Evolutionary conservation across 1,284 basidiomycete genomes (phyloP).

Genomic region (Exobasidium rhododendri): DNA sequence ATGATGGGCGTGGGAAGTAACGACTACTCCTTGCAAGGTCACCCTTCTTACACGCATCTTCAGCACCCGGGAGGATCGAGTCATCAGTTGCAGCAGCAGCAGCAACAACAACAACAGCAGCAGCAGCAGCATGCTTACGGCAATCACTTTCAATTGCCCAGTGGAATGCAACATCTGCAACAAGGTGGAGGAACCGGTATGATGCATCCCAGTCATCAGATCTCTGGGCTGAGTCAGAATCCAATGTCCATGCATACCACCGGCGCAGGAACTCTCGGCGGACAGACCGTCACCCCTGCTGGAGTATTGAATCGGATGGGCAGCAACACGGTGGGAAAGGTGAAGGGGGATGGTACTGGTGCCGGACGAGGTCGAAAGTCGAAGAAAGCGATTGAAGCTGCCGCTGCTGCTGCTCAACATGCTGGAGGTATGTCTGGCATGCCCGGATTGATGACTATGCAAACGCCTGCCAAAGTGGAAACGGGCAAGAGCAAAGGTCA

Average conservation of each 20-base stretch:
- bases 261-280: neutral
- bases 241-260: neutral
- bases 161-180: constrained; percentile 3
- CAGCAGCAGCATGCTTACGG: constrained; percentile 8
- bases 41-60: constrained; percentile 14
- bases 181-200: neutral
- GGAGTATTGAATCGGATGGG: neutral
- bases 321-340: neutral
- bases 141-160: constrained; percentile 3
- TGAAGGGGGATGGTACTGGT: neutral
- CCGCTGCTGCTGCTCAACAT: neutral
- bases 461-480: neutral
- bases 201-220: constrained; percentile 2
- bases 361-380: constrained; percentile 6
- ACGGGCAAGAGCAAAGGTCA: constrained; percentile 5
- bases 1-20: constrained; percentile 7
- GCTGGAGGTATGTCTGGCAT: constrained; percentile 3
- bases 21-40: constrained; percentile 8
- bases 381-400: constrained; percentile 10
- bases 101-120: too few species aligned
- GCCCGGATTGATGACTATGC: constrained; percentile 4
- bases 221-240: neutral
- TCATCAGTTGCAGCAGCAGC: neutral
- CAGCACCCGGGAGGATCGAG: constrained; percentile 3
- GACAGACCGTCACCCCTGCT: neutral